Evolutionary conservation across 345 rosid species (phyloP).

Genomic region (Gynandropsis gynandra): DNA sequence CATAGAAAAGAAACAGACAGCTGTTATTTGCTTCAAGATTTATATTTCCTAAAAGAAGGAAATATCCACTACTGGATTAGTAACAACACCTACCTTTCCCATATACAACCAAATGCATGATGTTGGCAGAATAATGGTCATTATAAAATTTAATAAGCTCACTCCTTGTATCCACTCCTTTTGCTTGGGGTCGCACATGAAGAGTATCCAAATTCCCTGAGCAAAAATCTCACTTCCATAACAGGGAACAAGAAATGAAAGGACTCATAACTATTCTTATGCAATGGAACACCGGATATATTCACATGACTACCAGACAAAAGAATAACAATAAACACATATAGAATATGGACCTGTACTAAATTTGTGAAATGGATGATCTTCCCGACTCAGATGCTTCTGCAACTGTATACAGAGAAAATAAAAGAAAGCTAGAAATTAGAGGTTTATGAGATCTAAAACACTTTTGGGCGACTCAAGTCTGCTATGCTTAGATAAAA

Average conservation of each 20-base stretch:
- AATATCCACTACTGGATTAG: not conserved
- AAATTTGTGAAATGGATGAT: slow-evolving; percentile 86
- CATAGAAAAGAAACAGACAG: slow-evolving; percentile 22
- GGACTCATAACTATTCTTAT: slow-evolving; percentile 9
- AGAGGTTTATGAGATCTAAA: slow-evolving; percentile 12
- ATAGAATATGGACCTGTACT: slow-evolving; percentile 55
- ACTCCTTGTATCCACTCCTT: slow-evolving; percentile 64
- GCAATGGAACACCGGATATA: slow-evolving; percentile 1
- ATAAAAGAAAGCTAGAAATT: not conserved
- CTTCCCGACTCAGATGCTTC: slow-evolving; percentile 65
- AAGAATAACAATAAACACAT: not conserved
- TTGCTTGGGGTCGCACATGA: slow-evolving; percentile 71
- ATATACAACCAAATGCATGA: slow-evolving; percentile 82
- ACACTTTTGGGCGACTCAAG: not conserved
- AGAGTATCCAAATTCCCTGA: slow-evolving; percentile 84
- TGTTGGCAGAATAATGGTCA: slow-evolving; percentile 82
- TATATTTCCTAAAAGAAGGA: not conserved
- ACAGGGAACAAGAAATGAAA: slow-evolving; percentile 10
- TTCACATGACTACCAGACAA: not conserved
- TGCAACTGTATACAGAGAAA: slow-evolving; percentile 44
- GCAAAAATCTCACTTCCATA: slow-evolving; percentile 16
- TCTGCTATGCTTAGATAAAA: not conserved
- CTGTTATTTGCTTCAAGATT: not conserved
- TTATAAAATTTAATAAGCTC: slow-evolving; percentile 82
- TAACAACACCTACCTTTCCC: slow-evolving; percentile 52